Conservation (phyloP, 2,329 filamentous ascomycete genomes). For the Colletotrichum sansevieriae region DNA sequence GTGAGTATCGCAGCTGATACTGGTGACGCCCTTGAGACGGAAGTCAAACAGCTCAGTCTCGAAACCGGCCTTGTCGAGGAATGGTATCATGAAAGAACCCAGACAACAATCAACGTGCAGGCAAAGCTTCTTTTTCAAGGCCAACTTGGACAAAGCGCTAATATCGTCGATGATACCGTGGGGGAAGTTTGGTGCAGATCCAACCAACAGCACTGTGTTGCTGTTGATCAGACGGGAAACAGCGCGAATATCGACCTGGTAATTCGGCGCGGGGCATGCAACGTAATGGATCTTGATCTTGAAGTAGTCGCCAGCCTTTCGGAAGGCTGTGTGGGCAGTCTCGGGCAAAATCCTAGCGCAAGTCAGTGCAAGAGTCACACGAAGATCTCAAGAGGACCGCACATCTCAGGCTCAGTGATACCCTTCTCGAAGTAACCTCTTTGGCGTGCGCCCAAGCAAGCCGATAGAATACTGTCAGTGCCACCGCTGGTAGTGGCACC, state of each 20-base stretch:
- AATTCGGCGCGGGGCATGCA: conserved; percentile 83
- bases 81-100: conserved; percentile 93
- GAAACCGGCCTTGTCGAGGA: conserved; percentile 94
- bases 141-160: conserved; percentile 83
- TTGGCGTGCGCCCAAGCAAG: conserved; percentile 89
- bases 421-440: conserved; percentile 89
- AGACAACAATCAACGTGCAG: conserved; percentile 98
- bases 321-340: conserved; percentile 96
- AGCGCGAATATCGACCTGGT: conserved; percentile 84
- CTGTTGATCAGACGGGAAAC: conserved; percentile 90
- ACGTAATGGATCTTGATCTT: conserved; percentile 95
- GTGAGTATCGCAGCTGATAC: conserved; percentile 96
- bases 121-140: conserved; percentile 82
- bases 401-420: conserved; percentile 96
- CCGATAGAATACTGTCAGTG: conserved; percentile 97
- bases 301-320: conserved; percentile 95
- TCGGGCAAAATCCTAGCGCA: conserved; percentile 86
- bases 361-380: conserved; percentile 28
- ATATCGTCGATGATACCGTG: conserved; percentile 99
- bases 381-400: conserved; percentile 50
- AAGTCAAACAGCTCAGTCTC: conserved; percentile 93
- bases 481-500: conserved; percentile 94
- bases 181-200: conserved; percentile 96
- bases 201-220: conserved; percentile 94
- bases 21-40: conserved; percentile 91